Conservation (phyloP, 192 early-diverging fungal genomes). For the Coemansia sp. region DNA sequence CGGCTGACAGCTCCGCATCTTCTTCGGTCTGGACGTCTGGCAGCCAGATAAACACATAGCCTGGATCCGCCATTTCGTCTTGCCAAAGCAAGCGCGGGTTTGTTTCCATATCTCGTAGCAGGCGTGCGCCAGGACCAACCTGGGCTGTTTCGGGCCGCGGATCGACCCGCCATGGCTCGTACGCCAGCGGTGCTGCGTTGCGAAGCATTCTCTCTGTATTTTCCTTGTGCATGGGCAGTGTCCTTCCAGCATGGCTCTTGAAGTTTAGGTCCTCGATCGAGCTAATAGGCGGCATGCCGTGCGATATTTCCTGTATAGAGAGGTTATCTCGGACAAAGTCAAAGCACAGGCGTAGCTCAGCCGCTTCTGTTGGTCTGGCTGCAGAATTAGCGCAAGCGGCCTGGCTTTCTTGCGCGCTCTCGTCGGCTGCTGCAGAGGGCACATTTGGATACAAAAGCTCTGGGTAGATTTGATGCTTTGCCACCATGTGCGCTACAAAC, state of each 20-base stretch:
- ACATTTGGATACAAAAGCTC: not conserved
- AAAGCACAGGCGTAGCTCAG: not conserved
- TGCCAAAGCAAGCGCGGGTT: constrained; percentile 4
- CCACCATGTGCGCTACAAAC: not conserved
- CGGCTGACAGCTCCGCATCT: not conserved
- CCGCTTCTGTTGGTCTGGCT: not conserved
- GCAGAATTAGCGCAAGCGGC: not conserved
- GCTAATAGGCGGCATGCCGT: not conserved
- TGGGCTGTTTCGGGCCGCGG: not conserved
- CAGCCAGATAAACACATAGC: constrained; percentile 6
- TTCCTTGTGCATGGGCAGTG: not conserved
- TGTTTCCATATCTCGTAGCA: not conserved
- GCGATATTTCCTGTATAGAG: constrained; percentile 5
- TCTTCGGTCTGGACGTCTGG: not conserved
- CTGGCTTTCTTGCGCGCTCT: not conserved
- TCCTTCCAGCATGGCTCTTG: not conserved
- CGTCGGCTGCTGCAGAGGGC: not conserved
- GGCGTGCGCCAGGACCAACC: constrained; percentile 2
- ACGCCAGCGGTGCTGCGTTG: not conserved
- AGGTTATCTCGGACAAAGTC: not conserved
- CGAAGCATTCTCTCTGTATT: not conserved
- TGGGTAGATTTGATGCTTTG: not conserved
- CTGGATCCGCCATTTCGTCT: not conserved
- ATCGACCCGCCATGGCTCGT: constrained; percentile 11
- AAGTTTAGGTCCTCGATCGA: not conserved